Evolutionary conservation across 768 basidiomycete genomes (phyloP).

Genomic region (Amanita fuliginea): DNA sequence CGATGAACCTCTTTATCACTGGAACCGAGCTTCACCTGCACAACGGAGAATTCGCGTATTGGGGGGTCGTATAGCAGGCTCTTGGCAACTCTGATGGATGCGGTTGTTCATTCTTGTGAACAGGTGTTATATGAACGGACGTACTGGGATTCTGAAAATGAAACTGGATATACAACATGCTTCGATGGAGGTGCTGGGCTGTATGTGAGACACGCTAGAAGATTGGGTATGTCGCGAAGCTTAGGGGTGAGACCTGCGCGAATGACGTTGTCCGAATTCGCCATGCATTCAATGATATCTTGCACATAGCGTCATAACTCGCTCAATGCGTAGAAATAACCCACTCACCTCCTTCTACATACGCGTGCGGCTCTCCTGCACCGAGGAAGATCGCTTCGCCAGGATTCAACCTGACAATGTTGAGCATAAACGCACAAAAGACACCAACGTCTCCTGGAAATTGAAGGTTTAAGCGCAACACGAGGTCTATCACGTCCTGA

Average conservation of each 20-base stretch:
- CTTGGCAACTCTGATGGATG: slow-evolving; percentile 9
- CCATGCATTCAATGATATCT: slow-evolving; percentile 99
- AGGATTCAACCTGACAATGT: slow-evolving; percentile 66
- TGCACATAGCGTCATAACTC: not conserved
- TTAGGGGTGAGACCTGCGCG: slow-evolving; percentile 97
- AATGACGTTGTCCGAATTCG: slow-evolving; percentile 97
- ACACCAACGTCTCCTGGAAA: slow-evolving; percentile 92
- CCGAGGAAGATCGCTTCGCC: slow-evolving; percentile 93
- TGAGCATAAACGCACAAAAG: slow-evolving; percentile 84
- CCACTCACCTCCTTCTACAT: slow-evolving; percentile 76
- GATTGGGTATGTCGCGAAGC: slow-evolving; percentile 85
- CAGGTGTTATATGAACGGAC: not conserved
- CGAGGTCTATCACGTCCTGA: slow-evolving; percentile 44
- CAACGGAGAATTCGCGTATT: slow-evolving; percentile 86
- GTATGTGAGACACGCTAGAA: slow-evolving; percentile 84
- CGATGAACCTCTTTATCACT: slow-evolving; percentile 43
- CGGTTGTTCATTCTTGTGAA: not conserved
- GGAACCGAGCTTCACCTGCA: slow-evolving; percentile 40
- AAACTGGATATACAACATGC: slow-evolving; percentile 56
- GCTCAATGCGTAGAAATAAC: slow-evolving; percentile 3
- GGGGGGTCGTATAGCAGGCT: slow-evolving; percentile 78
- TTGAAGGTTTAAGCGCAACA: slow-evolving; percentile 52
- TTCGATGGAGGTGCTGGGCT: slow-evolving; percentile 51
- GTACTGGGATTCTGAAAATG: slow-evolving; percentile 22
- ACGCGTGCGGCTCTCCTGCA: slow-evolving; percentile 96